Percentiles rank a stretch among this genome's conserved stretches.
phyloP scores from a whole-genome alignment of 805 yeast genomes.

The Dipodascus geniculatus region DNA sequence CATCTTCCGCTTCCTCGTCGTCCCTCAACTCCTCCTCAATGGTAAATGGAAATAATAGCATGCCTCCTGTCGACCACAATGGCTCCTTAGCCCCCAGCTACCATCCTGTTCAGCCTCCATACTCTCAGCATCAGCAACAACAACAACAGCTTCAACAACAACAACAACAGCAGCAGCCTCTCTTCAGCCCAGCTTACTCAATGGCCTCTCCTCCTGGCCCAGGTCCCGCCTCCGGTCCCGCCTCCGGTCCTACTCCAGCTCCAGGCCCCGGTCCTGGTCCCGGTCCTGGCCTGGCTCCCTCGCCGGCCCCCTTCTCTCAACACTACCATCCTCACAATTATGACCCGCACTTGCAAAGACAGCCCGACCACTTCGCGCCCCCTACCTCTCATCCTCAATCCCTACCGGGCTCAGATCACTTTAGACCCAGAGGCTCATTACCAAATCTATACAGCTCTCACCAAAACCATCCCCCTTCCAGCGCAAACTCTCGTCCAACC shows the following conservation, averaged over 20 bases:
- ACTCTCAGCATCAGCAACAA: slow-evolving; percentile 3
- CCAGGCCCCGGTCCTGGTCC: neutral
- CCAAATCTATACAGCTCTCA: neutral
- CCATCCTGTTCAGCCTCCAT: slow-evolving; percentile 2
- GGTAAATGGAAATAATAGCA: neutral
- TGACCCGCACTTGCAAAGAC: neutral
- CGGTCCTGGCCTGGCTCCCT: no score
- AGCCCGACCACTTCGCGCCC: neutral
- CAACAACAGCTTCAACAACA: slow-evolving; percentile 6
- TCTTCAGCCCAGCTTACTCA: neutral
- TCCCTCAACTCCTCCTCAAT: slow-evolving; percentile 1
- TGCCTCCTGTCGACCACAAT: slow-evolving; percentile 3
- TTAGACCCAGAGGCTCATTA: neutral
- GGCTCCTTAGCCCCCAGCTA: neutral
- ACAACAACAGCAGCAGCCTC: slow-evolving; percentile 6
- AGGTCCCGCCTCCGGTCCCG: neutral
- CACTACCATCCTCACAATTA: neutral
- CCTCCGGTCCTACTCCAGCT: neutral
- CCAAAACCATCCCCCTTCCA: neutral
- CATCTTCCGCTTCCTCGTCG: neutral
- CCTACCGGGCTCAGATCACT: neutral
- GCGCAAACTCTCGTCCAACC: neutral
- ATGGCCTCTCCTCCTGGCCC: neutral
- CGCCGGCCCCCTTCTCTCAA: neutral
- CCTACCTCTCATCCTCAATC: neutral